Base-by-base conservation (phyloP, 2,329 filamentous ascomycete species). In the Talaromyces verruculosus region DNA sequence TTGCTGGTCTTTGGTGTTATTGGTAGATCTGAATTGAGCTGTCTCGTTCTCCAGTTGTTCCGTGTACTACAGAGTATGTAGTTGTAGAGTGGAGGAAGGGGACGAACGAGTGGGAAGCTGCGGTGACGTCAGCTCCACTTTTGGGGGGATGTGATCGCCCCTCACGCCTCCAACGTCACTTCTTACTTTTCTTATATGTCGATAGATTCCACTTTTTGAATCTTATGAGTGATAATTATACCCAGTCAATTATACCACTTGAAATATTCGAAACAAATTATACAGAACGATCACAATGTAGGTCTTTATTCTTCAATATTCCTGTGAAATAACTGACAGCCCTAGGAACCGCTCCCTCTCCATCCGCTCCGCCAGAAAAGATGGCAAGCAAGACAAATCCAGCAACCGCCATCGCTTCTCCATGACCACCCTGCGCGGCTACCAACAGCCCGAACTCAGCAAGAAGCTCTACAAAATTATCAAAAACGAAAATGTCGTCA, bases 401-500 rank as follows among this genome's bases (percentile, higher is more conserved):
- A 61, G 67, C 43, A 63, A 63, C 60, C 75, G 76, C n/a, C 88
- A 91, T 76, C 89, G 88, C 74, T 97, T 98, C 82, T 91, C 89
- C 67, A 90, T 98, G 82, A 88, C 87, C 70, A 95, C 92, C 22
- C 88, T 99, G 64, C 92, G 94, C 61, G 92, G 92, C 65, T 87
- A 89, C 59, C 86, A 90, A 72, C 92, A 97, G 76, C 92, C 93
- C 4, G 93, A 97, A 78, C 87, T 97, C 33, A 93, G 91, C 72
- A 92, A 91, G 79, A 91, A 90, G 76, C 88, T 99, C 61, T 96
- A 89, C 84, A 90, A 90, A 72, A 86, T 99, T 68, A 97, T 98
- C 84, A 99, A 99, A 83, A 91, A 91, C 60, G 91, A 96, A 80
- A 98, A 97, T 83, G 89, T 90, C 75, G 89, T 93, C 41, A 93